Evolutionary conservation across 306 rosid species (phyloP), one percentile per base, ranked within the genome.

Genomic region (Pterocarpus santalinus): DNA sequence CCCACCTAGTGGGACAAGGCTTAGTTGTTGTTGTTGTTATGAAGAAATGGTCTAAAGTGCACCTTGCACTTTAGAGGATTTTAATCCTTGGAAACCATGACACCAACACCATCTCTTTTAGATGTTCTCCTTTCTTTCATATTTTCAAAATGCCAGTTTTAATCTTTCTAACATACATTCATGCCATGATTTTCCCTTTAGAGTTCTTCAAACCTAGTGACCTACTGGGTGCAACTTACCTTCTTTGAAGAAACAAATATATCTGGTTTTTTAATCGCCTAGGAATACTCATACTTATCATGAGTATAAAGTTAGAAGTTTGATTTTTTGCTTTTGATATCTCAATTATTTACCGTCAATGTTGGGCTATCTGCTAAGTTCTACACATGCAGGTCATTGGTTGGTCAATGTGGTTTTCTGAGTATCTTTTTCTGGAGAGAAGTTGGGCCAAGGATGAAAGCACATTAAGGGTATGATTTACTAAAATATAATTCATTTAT

Each of bases 371-470:
- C 49, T 73, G 57, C 60, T 71, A 60, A 73, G 35, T 72, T 83
- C 57, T 62, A 65, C 72, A 30, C 69, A 49, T 84, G 85, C 90
- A 96, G 99, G 99, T 96, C 64, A 87, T 96, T 87, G 99, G 99
- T 77, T 96, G 99, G 99, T 96, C 99, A 69, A 96, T 96, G 99
- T 93, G 97, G 98, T 96, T 96, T 86, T 90, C 97, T 65, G 99
- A 93, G 82, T 96, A 96, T 81, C 97, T 96, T 83, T 96, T 93
- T 74, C 76, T 96, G 86, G 99, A 93, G 90, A 93, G 99, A 90
- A 96, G 83, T 79, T 96, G 99, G 99, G 97, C 91, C 65, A 92
- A 93, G 87, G 99, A 96, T 88, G 98, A 96, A 86, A 86, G 58
- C 83, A 96, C 97, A 38, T 83, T 96, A 79, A 96, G 86, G 92